Conservation (phyloP, 345 rosid species). For the Raphanus sativus region DNA sequence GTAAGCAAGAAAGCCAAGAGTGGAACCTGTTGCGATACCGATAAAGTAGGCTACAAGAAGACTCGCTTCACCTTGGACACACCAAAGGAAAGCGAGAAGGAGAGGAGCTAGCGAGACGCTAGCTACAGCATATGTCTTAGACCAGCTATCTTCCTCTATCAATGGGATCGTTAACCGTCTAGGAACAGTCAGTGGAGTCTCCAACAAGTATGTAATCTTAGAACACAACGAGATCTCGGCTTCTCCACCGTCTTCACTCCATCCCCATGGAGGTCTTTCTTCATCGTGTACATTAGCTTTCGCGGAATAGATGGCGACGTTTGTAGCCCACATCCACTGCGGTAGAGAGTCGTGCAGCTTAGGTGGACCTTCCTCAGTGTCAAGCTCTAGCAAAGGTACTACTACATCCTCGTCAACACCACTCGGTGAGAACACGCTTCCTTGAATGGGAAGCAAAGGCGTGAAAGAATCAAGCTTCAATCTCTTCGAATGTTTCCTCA, state of each 20-base stretch:
- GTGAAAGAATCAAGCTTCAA: slow-evolving; percentile 53
- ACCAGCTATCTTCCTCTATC: slow-evolving; percentile 76
- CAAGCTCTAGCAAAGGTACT: slow-evolving; percentile 59
- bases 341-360: slow-evolving; percentile 63
- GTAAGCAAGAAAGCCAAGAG: slow-evolving; percentile 58
- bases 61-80: slow-evolving; percentile 48
- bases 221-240: slow-evolving; percentile 38
- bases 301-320: slow-evolving; percentile 66
- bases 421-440: slow-evolving; percentile 50
- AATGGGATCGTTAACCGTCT: slow-evolving; percentile 78
- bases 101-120: slow-evolving; percentile 75
- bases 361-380: slow-evolving; percentile 57
- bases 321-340: slow-evolving; percentile 83
- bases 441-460: slow-evolving; percentile 55
- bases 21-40: slow-evolving; percentile 51
- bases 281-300: slow-evolving; percentile 38
- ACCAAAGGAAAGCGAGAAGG: slow-evolving; percentile 69
- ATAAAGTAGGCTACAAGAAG: slow-evolving; percentile 44
- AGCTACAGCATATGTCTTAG: slow-evolving; percentile 75
- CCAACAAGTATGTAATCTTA: slow-evolving; percentile 53
- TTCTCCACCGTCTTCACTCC: slow-evolving; percentile 48
- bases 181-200: slow-evolving; percentile 66
- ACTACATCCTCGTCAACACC: slow-evolving; percentile 41
- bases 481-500: slow-evolving; percentile 63
- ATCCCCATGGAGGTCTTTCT: slow-evolving; percentile 65